Conservation (phyloP, 805 yeast genomes). For the Candida mattraensis region DNA sequence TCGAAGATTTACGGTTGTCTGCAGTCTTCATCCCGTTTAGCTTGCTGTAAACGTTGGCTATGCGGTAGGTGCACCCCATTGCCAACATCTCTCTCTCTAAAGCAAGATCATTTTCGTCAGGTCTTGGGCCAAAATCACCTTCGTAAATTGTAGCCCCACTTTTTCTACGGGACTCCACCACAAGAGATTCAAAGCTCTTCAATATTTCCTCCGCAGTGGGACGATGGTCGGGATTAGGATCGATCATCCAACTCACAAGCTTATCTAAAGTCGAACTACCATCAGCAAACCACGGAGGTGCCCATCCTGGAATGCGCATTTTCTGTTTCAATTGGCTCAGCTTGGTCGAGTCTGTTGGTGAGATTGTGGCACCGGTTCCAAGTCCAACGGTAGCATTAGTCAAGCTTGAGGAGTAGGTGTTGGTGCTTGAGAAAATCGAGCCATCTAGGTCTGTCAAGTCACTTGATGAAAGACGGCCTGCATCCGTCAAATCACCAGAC, state of each 20-base stretch:
- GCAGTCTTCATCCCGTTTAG: conserved; percentile 1
- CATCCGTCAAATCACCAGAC: conserved; percentile 93
- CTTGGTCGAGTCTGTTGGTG: conserved; percentile 10
- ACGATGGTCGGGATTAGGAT: conserved; percentile 75
- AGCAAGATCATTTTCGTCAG: conserved; percentile 36
- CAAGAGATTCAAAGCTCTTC: conserved; percentile 66
- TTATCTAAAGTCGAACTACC: conserved; percentile 71
- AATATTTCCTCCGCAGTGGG: conserved; percentile 81
- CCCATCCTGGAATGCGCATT: conserved; percentile 66
- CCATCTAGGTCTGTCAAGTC: conserved; percentile 46
- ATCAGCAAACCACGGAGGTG: conserved; percentile 79
- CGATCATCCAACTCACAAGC: conserved; percentile 84
- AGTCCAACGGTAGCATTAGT: conserved; percentile 17
- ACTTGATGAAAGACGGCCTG: conserved; percentile 79
- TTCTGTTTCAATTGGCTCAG: conserved; percentile 14
- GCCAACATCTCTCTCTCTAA: conserved; percentile 16
- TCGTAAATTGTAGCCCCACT: conserved; percentile 95
- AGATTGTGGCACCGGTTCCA: conserved; percentile 10
- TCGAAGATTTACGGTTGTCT: conserved; percentile 14
- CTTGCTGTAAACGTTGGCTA: conserved; percentile 14
- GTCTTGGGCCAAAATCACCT: conserved; percentile 90
- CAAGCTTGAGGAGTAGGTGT: conserved; percentile 21
- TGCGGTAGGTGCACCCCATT: conserved; percentile 11
- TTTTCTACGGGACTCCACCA: conserved; percentile 76
- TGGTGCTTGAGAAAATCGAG: conserved; percentile 21